Evolutionary conservation across 169 alveolate genomes (phyloP), one percentile per base, ranked within the genome.

Genomic region (Cryptosporidium viatorum): DNA sequence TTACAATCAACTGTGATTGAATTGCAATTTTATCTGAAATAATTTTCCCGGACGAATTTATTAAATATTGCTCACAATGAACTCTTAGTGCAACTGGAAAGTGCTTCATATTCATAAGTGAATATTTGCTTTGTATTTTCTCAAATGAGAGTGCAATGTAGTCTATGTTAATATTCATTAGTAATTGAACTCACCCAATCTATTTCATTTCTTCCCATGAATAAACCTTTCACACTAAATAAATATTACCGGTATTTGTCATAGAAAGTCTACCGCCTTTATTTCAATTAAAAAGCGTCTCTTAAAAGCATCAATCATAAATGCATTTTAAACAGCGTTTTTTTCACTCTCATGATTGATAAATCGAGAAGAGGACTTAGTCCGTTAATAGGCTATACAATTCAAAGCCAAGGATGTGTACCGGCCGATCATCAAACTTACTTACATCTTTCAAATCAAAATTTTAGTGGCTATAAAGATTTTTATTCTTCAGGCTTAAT

Each of bases 21-120:
- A 41, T 26, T 16, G 26, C 31, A 26, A 67, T 39, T 80, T 23
- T 80, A 31, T 59, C 68, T 23, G 75, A 43, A 48, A 65, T 51
- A 31, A 18, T 58, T 26, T 70, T 21, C 14, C 85, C 89, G 33
- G 26, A 43, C 12, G 73, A 80, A 59, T 59, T 48, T 41, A 80
- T 31, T 23, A 67, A 2, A 18, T 60, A 62, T n/a, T 59, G 62
- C 35, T 80, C 89, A 65, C 89, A 80, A 10, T 80, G 73, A 26
- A 80, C 21, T 45, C 75, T 80, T 31, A 80, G 37, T 26, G 74
- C 74, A 62, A 62, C n/a, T 8, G 89, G 74, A 55, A 41, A 35
- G 39, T 52, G 21, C 6, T 45, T 43, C 39, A 23, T 45, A n/a
- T 45, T 4, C 21, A 16, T 70, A 12, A 65, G 14, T 2, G 48